A percentile compares a stretch with the other conserved stretches of the same genome.
phyloP scores from a whole-genome alignment of 108 stramenopile genomes.

The Pseudonitzschia multistriata region DNA sequence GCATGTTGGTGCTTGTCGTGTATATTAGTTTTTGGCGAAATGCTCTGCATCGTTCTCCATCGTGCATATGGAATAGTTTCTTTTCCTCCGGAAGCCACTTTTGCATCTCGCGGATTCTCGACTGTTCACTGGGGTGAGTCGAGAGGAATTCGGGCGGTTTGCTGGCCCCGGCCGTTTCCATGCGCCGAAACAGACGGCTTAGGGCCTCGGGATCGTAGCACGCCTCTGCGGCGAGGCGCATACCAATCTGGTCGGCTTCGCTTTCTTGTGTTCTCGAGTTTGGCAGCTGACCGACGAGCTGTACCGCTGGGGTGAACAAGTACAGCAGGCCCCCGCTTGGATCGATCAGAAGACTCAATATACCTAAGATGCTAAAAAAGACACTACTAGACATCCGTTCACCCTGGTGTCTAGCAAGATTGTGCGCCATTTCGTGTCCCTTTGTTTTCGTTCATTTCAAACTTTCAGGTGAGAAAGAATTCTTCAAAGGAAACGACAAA shows the following conservation, averaged over 20 bases:
- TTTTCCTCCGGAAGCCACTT: slow-evolving; percentile 68
- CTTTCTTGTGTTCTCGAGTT: slow-evolving; percentile 73
- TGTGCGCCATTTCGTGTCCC: slow-evolving; percentile 71
- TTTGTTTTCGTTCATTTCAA: too few relatives aligned
- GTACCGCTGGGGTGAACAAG: slow-evolving; percentile 56
- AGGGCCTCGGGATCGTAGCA: slow-evolving; percentile 84
- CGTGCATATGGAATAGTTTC: slow-evolving; percentile 45
- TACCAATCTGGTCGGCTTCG: slow-evolving; percentile 84
- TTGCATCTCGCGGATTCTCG: slow-evolving; percentile 57
- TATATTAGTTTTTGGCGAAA: slow-evolving; percentile 53
- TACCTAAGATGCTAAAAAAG: slow-evolving; percentile 48
- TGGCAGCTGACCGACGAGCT: slow-evolving; percentile 60
- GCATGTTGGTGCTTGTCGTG: not conserved
- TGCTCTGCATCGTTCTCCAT: slow-evolving; percentile 51
- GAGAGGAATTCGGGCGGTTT: slow-evolving; percentile 76
- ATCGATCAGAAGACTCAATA: slow-evolving; percentile 60
- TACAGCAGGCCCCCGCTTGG: slow-evolving; percentile 65
- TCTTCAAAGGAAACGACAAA: not conserved
- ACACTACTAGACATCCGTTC: slow-evolving; percentile 62
- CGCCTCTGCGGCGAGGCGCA: slow-evolving; percentile 64
- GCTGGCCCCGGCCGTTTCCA: slow-evolving; percentile 13
- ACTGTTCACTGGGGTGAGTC: slow-evolving; percentile 78
- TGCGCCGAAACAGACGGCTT: slow-evolving; percentile 58
- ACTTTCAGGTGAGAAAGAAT: not conserved
- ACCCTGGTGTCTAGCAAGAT: slow-evolving; percentile 78